phyloP scores from a whole-genome alignment of 2,329 filamentous ascomycete genomes.

The Fusarium duplospermum region DNA sequence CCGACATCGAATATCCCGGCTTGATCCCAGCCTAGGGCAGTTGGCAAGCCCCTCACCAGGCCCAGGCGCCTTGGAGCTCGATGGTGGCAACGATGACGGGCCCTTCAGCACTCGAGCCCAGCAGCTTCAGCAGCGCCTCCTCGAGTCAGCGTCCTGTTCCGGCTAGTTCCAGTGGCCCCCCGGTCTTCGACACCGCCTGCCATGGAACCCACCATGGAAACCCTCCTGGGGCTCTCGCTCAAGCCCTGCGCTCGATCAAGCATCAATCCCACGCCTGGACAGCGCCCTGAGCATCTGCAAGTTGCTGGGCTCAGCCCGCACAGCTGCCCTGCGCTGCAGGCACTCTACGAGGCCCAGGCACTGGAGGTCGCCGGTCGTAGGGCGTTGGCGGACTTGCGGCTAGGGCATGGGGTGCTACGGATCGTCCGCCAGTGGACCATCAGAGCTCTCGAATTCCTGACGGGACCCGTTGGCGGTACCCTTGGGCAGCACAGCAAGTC shows the following conservation, averaged over 20 bases:
- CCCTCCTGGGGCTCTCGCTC: constrained; percentile 19
- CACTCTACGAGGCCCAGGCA: constrained; percentile 14
- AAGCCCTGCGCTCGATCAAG: constrained; percentile 19
- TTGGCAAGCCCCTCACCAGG: constrained; percentile 26
- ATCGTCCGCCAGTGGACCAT: not conserved
- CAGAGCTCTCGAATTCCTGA: constrained; percentile 20
- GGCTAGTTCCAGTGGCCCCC: constrained; percentile 39
- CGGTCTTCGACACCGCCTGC: constrained; percentile 37
- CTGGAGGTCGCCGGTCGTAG: not conserved
- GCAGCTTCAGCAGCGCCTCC: constrained; percentile 28
- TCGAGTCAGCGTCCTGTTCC: constrained; percentile 39
- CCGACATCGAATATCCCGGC: constrained; percentile 18
- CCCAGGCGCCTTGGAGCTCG: constrained; percentile 10
- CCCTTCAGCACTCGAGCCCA: constrained; percentile 30
- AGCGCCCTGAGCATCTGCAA: constrained; percentile 11
- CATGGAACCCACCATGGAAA: constrained; percentile 37
- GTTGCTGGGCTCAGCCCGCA: constrained; percentile 33
- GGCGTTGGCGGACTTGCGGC: constrained; percentile 3
- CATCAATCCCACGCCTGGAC: constrained; percentile 16
- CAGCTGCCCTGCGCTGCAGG: constrained; percentile 21
- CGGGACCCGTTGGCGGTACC: not conserved
- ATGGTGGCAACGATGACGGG: constrained; percentile 37
- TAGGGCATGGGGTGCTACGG: constrained; percentile 21
- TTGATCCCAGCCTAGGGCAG: constrained; percentile 20
- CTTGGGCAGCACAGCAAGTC: constrained; percentile 23